Percentiles rank a stretch among this genome's conserved stretches.
Conservation (phyloP, 2,329 filamentous ascomycete species). For the Colletotrichum sp. region DNA sequence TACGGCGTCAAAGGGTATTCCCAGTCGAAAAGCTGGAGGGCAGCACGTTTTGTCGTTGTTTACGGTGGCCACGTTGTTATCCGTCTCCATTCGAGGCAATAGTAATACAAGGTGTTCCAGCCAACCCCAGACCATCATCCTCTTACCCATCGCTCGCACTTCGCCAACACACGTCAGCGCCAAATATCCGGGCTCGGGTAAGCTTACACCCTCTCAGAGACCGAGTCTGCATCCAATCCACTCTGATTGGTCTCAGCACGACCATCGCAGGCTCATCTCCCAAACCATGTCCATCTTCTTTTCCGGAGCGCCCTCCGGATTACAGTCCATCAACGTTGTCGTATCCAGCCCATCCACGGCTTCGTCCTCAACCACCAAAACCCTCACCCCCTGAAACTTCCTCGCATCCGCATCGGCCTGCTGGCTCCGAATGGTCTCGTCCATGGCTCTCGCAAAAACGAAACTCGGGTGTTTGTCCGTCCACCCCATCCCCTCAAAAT, state of each 20-base stretch:
- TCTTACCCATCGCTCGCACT: neutral
- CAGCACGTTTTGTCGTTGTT: conserved; percentile 17
- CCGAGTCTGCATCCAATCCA: neutral
- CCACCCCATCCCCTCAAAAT: conserved; percentile 36
- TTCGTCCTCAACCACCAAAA: conserved; percentile 31
- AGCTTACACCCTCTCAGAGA: neutral
- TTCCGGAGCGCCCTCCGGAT: neutral
- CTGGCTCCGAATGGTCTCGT: conserved; percentile 32
- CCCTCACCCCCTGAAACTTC: conserved; percentile 29
- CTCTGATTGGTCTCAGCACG: neutral
- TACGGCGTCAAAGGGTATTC: conserved; percentile 22
- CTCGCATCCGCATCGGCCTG: conserved; percentile 25
- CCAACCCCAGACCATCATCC: neutral
- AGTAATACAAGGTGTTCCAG: conserved; percentile 16
- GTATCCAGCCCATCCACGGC: neutral
- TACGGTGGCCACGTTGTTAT: conserved; percentile 7
- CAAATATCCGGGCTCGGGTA: neutral
- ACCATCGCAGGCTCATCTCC: neutral
- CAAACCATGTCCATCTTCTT: neutral
- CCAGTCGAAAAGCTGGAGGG: conserved; percentile 15
- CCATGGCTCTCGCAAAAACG: conserved; percentile 32
- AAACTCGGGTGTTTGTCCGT: conserved; percentile 30
- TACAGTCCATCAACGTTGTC: conserved; percentile 13
- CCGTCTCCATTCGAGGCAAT: conserved; percentile 8
- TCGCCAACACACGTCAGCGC: neutral